Evolutionary conservation across 768 basidiomycete species (phyloP).

Genomic region (Trametes cubensis): DNA sequence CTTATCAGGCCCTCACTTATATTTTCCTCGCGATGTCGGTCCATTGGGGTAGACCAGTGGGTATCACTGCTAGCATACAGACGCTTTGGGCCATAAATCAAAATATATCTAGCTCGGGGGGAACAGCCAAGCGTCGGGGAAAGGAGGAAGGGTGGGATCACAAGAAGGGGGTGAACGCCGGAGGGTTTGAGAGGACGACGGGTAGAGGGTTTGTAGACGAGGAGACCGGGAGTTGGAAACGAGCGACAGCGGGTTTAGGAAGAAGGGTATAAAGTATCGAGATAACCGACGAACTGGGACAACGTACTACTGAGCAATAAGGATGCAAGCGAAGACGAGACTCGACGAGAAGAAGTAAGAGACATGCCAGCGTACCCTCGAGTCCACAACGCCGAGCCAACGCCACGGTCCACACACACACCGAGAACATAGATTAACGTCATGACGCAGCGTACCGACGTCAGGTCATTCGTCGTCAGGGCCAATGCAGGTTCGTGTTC

Average conservation of each 20-base stretch:
- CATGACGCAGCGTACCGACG: constrained; percentile 3
- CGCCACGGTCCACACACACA: constrained; percentile 16
- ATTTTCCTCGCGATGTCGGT: neutral
- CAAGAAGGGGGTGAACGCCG: neutral
- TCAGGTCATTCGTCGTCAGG: neutral
- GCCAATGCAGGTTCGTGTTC: neutral
- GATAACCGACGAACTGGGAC: constrained; percentile 14
- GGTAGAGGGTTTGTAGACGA: neutral
- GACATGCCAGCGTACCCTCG: constrained; percentile 14
- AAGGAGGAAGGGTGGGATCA: neutral
- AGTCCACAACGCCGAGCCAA: constrained; percentile 13
- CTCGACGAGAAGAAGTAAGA: neutral
- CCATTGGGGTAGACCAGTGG: constrained; percentile 1
- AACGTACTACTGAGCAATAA: constrained; percentile 24
- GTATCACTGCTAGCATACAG: constrained; percentile 24
- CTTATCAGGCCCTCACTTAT: neutral
- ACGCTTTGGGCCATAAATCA: constrained; percentile 15
- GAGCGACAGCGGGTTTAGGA: constrained; percentile 29
- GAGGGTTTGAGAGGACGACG: neutral
- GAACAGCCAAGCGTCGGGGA: neutral
- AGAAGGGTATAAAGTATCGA: constrained; percentile 29
- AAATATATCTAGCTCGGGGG: constrained; percentile 12
- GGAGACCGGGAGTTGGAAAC: constrained; percentile 15
- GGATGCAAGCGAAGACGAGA: constrained; percentile 14
- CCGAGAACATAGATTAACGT: constrained; percentile 14